phyloP scores from a whole-genome alignment of 345 rosid genomes.

The Pistacia vera region DNA sequence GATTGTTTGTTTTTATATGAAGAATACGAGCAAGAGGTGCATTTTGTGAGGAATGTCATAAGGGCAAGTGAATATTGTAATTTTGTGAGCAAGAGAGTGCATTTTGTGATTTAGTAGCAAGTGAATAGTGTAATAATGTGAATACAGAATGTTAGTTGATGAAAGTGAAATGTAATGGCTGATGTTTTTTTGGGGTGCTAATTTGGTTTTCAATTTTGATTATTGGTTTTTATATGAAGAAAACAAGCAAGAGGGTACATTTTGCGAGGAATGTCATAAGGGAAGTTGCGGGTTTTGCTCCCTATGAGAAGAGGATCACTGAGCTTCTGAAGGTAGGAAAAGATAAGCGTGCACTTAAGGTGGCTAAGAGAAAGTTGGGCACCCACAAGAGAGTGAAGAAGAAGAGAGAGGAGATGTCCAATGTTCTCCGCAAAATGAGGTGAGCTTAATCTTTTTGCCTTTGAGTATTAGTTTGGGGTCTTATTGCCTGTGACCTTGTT shows the following conservation, averaged over 20 bases:
- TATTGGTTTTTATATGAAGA: constrained; percentile 12
- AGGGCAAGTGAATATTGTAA: constrained; percentile 27
- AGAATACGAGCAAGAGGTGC: constrained; percentile 38
- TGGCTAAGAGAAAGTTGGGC: constrained; percentile 39
- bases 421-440: constrained; percentile 38
- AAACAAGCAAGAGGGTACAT: constrained; percentile 31
- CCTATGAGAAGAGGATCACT: constrained; percentile 40
- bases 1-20: not conserved
- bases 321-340: constrained; percentile 41
- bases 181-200: not conserved
- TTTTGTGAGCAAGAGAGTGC: constrained; percentile 28
- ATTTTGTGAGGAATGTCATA: constrained; percentile 32
- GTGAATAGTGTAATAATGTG: not conserved
- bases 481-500: too few species aligned
- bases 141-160: not conserved
- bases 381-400: constrained; percentile 40
- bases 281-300: constrained; percentile 47
- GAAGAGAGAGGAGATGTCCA: constrained; percentile 45
- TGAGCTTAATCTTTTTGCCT: not conserved
- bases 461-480: not conserved
- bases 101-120: not conserved
- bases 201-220: not conserved
- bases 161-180: too few species aligned
- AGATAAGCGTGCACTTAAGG: constrained; percentile 42
- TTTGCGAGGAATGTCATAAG: constrained; percentile 36